Conservation (phyloP, 306 rosid species). For the Geum urbanum region DNA sequence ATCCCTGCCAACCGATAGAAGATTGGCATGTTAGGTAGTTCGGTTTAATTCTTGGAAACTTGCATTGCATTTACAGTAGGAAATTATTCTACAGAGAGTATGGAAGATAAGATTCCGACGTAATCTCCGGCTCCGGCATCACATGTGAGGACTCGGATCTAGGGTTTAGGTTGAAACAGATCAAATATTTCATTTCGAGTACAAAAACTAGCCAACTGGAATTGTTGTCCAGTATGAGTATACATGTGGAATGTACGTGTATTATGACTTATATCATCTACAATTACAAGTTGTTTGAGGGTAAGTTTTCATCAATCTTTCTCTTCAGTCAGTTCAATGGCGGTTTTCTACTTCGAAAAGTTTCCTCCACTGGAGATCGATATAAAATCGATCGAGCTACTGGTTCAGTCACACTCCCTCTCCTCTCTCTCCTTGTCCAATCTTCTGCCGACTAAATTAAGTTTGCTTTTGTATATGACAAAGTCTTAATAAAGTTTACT, state of each 20-base stretch:
- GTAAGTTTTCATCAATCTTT: neutral
- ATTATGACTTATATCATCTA: neutral
- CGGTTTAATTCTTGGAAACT: neutral
- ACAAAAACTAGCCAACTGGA: no score
- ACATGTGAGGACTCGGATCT: neutral
- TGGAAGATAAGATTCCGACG: neutral
- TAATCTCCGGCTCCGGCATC: neutral
- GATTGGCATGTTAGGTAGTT: neutral
- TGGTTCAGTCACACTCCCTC: neutral
- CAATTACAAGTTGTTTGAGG: neutral
- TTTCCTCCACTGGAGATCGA: neutral
- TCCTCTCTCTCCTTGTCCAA: neutral
- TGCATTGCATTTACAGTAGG: no score
- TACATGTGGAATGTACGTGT: no score
- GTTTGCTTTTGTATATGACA: neutral
- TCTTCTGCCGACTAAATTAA: neutral
- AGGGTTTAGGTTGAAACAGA: no score
- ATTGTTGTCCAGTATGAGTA: no score
- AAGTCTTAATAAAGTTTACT: neutral
- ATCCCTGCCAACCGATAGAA: neutral
- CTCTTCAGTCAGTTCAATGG: neutral
- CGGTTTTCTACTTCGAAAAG: neutral
- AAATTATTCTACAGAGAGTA: no score
- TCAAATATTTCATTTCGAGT: no score
- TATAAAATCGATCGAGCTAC: no score